phyloP scores from a whole-genome alignment of 1,139 yeast genomes.

The Candida pseudocylindracea region DNA sequence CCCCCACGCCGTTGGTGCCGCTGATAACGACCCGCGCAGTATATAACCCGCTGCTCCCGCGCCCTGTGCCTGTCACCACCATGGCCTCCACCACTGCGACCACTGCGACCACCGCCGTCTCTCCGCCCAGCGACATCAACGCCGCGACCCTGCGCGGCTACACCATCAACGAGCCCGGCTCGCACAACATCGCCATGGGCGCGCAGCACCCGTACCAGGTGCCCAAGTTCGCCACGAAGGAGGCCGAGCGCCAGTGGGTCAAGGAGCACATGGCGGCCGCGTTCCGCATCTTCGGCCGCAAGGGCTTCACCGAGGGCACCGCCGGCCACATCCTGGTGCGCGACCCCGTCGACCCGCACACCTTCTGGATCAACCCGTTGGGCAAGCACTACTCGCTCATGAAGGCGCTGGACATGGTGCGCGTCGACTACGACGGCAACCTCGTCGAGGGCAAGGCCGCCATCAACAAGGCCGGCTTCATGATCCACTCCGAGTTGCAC shows the following conservation, averaged over 20 bases:
- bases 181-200: constrained; percentile 8
- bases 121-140: too few relatives aligned
- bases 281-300: constrained; percentile 54
- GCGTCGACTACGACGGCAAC: constrained; percentile 51
- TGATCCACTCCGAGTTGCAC: constrained; percentile 60
- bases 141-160: too few relatives aligned
- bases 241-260: constrained; percentile 35
- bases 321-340: constrained; percentile 70
- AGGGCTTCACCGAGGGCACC: constrained; percentile 52
- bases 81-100: too few relatives aligned
- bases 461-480: constrained; percentile 63
- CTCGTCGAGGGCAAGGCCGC: constrained; percentile 43
- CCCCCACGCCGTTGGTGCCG: too few relatives aligned
- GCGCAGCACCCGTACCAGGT: constrained; percentile 21
- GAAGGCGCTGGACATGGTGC: constrained; percentile 55
- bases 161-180: background rate
- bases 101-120: too few relatives aligned
- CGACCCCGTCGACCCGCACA: constrained; percentile 48
- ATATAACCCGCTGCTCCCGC: too few relatives aligned
- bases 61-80: too few relatives aligned
- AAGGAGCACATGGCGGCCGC: constrained; percentile 68
- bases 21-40: too few relatives aligned
- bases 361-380: constrained; percentile 67
- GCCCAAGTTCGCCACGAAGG: constrained; percentile 27
- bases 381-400: constrained; percentile 51